phyloP scores from a whole-genome alignment of 2,329 filamentous ascomycete genomes.

The Cordyceps farinosa region DNA sequence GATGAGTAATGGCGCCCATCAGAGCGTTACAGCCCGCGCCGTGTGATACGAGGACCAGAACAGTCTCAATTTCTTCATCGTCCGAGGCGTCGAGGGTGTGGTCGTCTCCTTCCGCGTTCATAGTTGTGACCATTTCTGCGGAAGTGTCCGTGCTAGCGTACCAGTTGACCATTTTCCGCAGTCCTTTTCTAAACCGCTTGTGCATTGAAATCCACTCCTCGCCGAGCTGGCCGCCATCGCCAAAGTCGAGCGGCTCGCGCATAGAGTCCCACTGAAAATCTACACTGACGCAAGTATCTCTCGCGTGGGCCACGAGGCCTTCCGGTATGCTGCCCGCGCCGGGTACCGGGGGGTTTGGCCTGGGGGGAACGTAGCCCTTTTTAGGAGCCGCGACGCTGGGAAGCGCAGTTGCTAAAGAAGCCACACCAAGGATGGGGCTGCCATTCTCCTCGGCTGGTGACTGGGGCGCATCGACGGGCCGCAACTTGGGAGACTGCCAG shows the following conservation, averaged over 20 bases:
- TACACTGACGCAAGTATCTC: constrained; percentile 79
- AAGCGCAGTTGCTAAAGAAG: constrained; percentile 34
- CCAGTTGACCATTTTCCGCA: constrained; percentile 79
- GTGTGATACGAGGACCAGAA: constrained; percentile 87
- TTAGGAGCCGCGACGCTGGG: constrained; percentile 29
- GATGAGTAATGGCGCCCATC: constrained; percentile 85
- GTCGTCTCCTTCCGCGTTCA: constrained; percentile 24
- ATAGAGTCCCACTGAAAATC: constrained; percentile 97
- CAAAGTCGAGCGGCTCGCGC: constrained; percentile 73
- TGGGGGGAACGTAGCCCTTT: constrained; percentile 67
- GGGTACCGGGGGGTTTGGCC: constrained; percentile 79
- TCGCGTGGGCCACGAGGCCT: constrained; percentile 85
- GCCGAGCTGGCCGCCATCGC: constrained; percentile 79
- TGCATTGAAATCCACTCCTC: constrained; percentile 98
- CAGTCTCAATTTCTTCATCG: constrained; percentile 63
- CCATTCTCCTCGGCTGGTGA: constrained; percentile 27
- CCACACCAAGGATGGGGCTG: constrained; percentile 25
- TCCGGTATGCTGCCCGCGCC: constrained; percentile 75
- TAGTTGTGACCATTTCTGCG: constrained; percentile 48
- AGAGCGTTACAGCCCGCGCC: constrained; percentile 94
- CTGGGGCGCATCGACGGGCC: constrained; percentile 18
- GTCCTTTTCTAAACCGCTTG: constrained; percentile 74
- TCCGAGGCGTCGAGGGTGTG: constrained; percentile 30
- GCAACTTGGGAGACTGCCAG: constrained; percentile 12
- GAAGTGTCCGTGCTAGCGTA: constrained; percentile 60